phyloP scores from a whole-genome alignment of 2,329 filamentous ascomycete species.

The Rhinocladiella mackenziei region DNA sequence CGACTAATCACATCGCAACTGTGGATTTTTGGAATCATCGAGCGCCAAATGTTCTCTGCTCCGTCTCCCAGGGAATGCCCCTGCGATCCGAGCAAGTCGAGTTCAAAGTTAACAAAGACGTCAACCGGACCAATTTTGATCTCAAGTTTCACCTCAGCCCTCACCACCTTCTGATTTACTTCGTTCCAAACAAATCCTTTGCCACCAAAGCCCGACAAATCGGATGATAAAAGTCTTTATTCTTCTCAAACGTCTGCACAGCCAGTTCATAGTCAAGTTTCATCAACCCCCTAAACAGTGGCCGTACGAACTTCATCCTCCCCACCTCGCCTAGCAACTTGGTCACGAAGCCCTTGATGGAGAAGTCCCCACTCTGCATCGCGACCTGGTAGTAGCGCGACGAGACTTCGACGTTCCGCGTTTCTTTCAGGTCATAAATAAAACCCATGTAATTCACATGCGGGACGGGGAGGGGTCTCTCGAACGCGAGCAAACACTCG shows the following conservation, averaged over 20 bases:
- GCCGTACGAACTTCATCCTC: conserved; percentile 94
- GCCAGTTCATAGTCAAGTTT: conserved; percentile 71
- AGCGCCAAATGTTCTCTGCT: too few relatives aligned
- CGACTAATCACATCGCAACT: too few relatives aligned
- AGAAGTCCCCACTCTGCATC: conserved; percentile 66
- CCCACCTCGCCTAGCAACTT: conserved; percentile 77
- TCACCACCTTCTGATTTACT: not conserved
- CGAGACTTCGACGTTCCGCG: conserved; percentile 81
- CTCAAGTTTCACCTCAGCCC: not conserved
- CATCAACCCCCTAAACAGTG: conserved; percentile 69
- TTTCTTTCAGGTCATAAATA: conserved; percentile 68
- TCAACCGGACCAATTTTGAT: not conserved
- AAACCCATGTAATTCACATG: conserved; percentile 69
- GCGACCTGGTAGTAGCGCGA: conserved; percentile 76
- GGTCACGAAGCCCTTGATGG: conserved; percentile 66
- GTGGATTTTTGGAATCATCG: too few relatives aligned
- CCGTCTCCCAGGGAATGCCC: too few relatives aligned
- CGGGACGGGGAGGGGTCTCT: conserved; percentile 58
- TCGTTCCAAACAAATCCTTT: conserved; percentile 65
- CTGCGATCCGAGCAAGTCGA: too few relatives aligned
- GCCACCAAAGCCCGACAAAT: conserved; percentile 83
- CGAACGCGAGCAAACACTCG: conserved; percentile 68
- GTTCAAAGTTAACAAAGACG: too few relatives aligned
- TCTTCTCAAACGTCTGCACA: conserved; percentile 75
- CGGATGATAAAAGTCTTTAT: conserved; percentile 91